A percentile compares a stretch with the other conserved stretches of the same genome.
Conservation (phyloP, 768 basidiomycete species). For the Exidia glandulosa region DNA sequence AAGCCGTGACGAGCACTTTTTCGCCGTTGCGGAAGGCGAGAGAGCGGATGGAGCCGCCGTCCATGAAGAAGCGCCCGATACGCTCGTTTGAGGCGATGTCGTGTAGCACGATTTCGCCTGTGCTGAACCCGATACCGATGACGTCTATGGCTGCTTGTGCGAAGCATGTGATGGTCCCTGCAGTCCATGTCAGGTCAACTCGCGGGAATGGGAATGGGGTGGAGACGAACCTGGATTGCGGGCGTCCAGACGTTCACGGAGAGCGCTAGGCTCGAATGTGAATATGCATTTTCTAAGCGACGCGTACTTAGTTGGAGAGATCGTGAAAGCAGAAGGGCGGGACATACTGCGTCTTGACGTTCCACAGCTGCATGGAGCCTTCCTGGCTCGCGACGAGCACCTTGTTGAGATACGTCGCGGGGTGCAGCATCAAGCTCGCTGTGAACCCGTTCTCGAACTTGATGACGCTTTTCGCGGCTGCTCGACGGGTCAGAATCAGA, state of each 20-base stretch:
- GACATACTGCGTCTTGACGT: slow-evolving; percentile 68
- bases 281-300: slow-evolving; percentile 65
- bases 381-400: slow-evolving; percentile 72
- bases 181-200: no score
- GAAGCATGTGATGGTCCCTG: slow-evolving; percentile 79
- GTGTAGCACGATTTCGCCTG: slow-evolving; percentile 79
- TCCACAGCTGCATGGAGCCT: slow-evolving; percentile 88
- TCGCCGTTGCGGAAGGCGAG: slow-evolving; percentile 79
- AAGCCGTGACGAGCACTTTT: slow-evolving; percentile 78
- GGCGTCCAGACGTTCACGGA: slow-evolving; percentile 29
- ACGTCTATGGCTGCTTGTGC: slow-evolving; percentile 55
- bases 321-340: not conserved
- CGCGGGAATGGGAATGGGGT: slow-evolving; percentile 31
- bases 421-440: slow-evolving; percentile 80
- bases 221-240: slow-evolving; percentile 16
- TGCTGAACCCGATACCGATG: slow-evolving; percentile 82
- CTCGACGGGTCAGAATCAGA: not conserved
- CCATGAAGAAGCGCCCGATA: slow-evolving; percentile 83
- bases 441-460: slow-evolving; percentile 76
- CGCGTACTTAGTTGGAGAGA: not conserved
- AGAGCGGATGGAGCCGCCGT: slow-evolving; percentile 65
- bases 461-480: slow-evolving; percentile 45
- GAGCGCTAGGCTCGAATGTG: slow-evolving; percentile 47
- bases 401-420: slow-evolving; percentile 95
- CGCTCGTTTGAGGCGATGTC: slow-evolving; percentile 87